Conservation (phyloP, 116 monocot genomes). For the Trichopus zeylanicus region DNA sequence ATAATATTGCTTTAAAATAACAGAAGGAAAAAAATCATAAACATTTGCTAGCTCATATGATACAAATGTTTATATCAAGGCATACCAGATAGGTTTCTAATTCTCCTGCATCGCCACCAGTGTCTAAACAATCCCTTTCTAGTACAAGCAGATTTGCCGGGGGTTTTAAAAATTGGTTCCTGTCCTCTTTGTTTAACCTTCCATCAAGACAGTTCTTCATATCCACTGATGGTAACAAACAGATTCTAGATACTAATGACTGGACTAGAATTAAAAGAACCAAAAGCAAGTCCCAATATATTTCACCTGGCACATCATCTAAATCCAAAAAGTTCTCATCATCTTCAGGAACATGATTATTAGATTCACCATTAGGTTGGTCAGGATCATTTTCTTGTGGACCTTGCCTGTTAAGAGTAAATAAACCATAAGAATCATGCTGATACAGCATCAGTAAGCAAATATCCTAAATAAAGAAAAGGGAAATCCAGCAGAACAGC, state of each 20-base stretch:
- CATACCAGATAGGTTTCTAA: slow-evolving; percentile 87
- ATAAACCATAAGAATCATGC: background rate
- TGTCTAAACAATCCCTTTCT: slow-evolving; percentile 82
- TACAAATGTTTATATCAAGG: background rate
- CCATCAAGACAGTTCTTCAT: slow-evolving; percentile 48
- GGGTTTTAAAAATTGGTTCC: slow-evolving; percentile 36
- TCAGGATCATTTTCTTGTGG: slow-evolving; percentile 34
- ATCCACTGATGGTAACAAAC: slow-evolving; percentile 36
- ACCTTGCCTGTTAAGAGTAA: slow-evolving; percentile 42
- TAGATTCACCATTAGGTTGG: slow-evolving; percentile 33
- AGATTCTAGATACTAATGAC: background rate
- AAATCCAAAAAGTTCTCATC: slow-evolving; percentile 63
- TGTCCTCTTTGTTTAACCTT: slow-evolving; percentile 19
- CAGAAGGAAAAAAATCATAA: background rate
- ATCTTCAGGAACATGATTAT: slow-evolving; percentile 27
- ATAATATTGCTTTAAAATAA: slow-evolving; percentile 2
- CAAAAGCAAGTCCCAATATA: background rate
- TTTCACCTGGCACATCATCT: slow-evolving; percentile 82
- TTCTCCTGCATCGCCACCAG: slow-evolving; percentile 54
- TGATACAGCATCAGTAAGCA: background rate
- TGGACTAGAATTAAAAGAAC: background rate
- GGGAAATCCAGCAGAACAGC: no score
- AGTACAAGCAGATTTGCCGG: slow-evolving; percentile 83
- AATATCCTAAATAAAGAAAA: no score
- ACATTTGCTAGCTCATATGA: slow-evolving; percentile 1